A percentile compares a stretch with the other conserved stretches of the same genome.
Evolutionary conservation across 1,139 yeast species (phyloP).

Genomic region (Geotrichum restrictum): DNA sequence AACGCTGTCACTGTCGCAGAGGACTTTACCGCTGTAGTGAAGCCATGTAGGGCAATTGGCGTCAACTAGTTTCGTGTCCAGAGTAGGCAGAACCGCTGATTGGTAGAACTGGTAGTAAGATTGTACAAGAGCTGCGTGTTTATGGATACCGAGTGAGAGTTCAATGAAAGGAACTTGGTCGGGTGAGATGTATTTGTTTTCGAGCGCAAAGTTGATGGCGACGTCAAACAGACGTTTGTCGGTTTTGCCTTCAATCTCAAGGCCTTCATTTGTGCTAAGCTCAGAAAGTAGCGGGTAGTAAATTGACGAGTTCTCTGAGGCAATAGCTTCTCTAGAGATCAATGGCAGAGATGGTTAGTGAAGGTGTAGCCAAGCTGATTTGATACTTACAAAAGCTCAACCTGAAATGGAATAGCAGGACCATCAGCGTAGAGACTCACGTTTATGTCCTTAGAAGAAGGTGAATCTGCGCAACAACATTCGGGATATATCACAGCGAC

Average conservation of each 20-base stretch:
- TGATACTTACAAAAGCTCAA: conserved; percentile 46
- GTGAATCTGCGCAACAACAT: not conserved
- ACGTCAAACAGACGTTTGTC: conserved; percentile 44
- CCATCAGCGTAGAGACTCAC: conserved; percentile 34
- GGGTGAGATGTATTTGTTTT: conserved; percentile 27
- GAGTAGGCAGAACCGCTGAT: conserved; percentile 33
- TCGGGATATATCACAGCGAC: not conserved
- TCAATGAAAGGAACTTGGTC: conserved; percentile 43
- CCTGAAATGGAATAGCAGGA: conserved; percentile 43
- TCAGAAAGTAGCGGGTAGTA: conserved; percentile 48
- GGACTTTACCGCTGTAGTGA: conserved; percentile 46
- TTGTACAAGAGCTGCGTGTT: conserved; percentile 58
- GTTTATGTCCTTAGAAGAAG: conserved; percentile 20
- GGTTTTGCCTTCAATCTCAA: conserved; percentile 28
- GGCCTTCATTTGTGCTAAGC: conserved; percentile 37
- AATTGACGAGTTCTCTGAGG: conserved; percentile 48
- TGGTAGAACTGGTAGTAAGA: conserved; percentile 57
- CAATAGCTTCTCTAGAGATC: conserved; percentile 47
- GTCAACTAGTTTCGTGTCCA: conserved; percentile 26
- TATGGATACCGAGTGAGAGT: conserved; percentile 51
- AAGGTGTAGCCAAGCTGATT: too few relatives aligned
- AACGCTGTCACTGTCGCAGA: conserved; percentile 63
- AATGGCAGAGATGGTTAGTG: conserved; percentile 9
- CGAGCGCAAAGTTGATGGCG: conserved; percentile 39
- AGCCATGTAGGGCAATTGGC: conserved; percentile 47